Percentiles rank a stretch among this genome's conserved stretches.
Conservation (phyloP, 768 basidiomycete species). For the Agaricus subrufescens region DNA sequence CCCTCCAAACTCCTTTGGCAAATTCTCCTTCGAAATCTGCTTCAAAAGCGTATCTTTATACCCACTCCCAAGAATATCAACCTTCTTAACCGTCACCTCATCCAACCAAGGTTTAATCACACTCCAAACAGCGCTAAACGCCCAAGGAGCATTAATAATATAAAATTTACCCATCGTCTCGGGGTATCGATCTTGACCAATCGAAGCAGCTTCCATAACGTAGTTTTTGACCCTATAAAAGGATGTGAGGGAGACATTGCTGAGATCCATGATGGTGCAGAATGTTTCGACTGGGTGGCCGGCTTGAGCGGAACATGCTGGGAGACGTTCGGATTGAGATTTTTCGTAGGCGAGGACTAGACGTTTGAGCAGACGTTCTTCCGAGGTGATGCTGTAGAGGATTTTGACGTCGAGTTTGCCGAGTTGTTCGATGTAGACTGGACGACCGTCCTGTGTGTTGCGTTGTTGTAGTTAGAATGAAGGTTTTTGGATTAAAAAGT, state of each 20-base stretch:
- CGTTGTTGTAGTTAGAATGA: background rate
- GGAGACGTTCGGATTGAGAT: slow-evolving; percentile 74
- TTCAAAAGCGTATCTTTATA: slow-evolving; percentile 73
- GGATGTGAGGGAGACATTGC: slow-evolving; percentile 60
- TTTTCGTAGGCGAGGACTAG: slow-evolving; percentile 94
- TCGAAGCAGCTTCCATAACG: slow-evolving; percentile 64
- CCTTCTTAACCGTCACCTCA: slow-evolving; percentile 92
- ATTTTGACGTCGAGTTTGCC: slow-evolving; percentile 85
- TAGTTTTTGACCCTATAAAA: slow-evolving; percentile 95
- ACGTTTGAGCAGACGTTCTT: slow-evolving; percentile 82
- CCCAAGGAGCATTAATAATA: slow-evolving; percentile 96
- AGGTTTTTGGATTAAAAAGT: background rate
- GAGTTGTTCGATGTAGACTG: slow-evolving; percentile 91
- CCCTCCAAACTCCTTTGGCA: slow-evolving; percentile 87
- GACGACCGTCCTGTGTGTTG: slow-evolving; percentile 75
- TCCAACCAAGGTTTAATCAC: slow-evolving; percentile 93
- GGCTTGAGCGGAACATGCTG: slow-evolving; percentile 62
- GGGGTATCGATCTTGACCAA: slow-evolving; percentile 91
- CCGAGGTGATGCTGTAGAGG: slow-evolving; percentile 77
- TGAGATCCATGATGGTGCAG: slow-evolving; percentile 95
- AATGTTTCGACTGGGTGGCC: slow-evolving; percentile 94
- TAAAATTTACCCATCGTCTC: slow-evolving; percentile 98
- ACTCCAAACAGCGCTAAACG: slow-evolving; percentile 84
- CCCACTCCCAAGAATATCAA: slow-evolving; percentile 75
- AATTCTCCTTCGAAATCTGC: slow-evolving; percentile 80